Base-by-base conservation (phyloP, 2,329 filamentous ascomycete genomes). In the Allantophomopsis cytisporea region DNA sequence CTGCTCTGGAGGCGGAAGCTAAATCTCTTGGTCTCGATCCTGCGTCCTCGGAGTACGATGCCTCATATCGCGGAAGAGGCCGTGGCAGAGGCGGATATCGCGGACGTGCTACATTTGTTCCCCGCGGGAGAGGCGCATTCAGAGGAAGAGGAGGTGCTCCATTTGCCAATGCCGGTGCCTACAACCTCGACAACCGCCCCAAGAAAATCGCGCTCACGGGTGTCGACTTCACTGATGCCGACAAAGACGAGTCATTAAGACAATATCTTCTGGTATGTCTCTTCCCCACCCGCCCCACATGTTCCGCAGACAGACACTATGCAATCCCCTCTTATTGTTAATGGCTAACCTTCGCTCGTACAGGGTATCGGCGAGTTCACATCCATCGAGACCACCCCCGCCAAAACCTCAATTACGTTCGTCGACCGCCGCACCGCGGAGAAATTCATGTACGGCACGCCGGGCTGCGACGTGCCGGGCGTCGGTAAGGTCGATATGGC, bases 151-250 rank as follows among this genome's bases (percentile, higher is more conserved):
- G 70, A 36, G 60, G 59, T 48, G 47, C 45, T 5, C 44, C 52
- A 8, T 52, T 55, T 39, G 43, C 45, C 6, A 50, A 52, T 15
- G 49, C 61, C 20, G 62, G 61, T 5, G 51, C 69, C 23, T 81
- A 79, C 47, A 79, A 80, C 14, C 65, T 91, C 16, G 84, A 91
- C 52, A 87, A 88, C 54, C 68, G 84, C 35, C 79, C 84, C 0
- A 81, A 73, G 54, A 77, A 69, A 44, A 63, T 91, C 8, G 68
- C 71, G 5, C 60, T 89, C 17, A 66, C 67, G 7, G 80, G 76
- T 3, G 68, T 75, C 10, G 76, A 77, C 57, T 76, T 80, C 52
- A 75, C 76, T 3, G 65, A 65, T 12, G 53, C 71, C 2, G 69
- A 70, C 21, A 74, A 73, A 50, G 78, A 87, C 46, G 83, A 87